Evolutionary conservation across 371 early-diverging fungal genomes (phyloP), one percentile per base, ranked within the genome.

Genomic region (Mortierella sp.): DNA sequence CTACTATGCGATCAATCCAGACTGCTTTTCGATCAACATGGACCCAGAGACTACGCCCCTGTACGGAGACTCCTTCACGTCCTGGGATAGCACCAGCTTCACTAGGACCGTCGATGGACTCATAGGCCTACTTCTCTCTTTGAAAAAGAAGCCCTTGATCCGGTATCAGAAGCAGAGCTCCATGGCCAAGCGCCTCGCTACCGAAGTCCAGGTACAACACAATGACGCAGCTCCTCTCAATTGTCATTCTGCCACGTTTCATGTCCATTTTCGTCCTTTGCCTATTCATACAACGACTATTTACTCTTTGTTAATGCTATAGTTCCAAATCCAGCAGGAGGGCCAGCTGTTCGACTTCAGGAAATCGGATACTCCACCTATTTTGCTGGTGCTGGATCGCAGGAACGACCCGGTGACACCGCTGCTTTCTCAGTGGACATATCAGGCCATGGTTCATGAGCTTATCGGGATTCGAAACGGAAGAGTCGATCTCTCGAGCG

Each of bases 371-470:
- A 95, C 96, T 31, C 93, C 97, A 1, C 97, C 98, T 21, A 91
- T 97, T 51, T 88, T 99, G 11, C 85, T 99, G 37, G 92, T 99
- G 37, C 86, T 99, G 50, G 99, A 99, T 85, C 94, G 99, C 71
- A 90, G 95, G 43, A 96, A 97, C 82, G 99, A 99, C 87, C 97
- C 99, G 1, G 95, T 99, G 5, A 99, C 99, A 0, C 99, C 99
- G 1, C 89, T 99, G 24, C 90, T 99, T 34, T 93, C 95, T 21
- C 98, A 98, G 80, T 99, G 99, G 99, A 98, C 98, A 13, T 99
- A 99, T 86, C 99, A 99, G 82, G 97, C 99, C 5, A 98, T 99
- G 98, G 96, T 99, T 5, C 97, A 99, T 88, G 99, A 99, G 80
- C 89, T 98, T 78, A 91, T 99, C 71, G 98, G 98, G 0, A 98